These are phyloP conservation scores for Tulasnella sp. DNA, from an alignment of 768 basidiomycete species.

Conservation along the genomic window DNA sequence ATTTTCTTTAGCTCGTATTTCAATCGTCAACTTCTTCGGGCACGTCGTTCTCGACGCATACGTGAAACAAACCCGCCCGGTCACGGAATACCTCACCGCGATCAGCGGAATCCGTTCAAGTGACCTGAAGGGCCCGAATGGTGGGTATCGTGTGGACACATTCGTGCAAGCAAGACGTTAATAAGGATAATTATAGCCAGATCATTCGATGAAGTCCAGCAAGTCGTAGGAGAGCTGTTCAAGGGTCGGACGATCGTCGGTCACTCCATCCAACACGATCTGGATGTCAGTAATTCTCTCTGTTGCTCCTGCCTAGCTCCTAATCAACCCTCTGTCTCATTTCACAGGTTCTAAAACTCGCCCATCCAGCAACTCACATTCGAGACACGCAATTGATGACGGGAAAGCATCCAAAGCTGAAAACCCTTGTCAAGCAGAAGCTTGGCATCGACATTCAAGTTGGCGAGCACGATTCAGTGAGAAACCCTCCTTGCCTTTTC, in stretches of 20 bases:
- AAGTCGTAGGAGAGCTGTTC: conserved; percentile 63
- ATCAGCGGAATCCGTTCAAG: conserved; percentile 72
- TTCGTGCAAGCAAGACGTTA: neutral
- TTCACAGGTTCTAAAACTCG: conserved; percentile 56
- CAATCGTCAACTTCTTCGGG: conserved; percentile 83
- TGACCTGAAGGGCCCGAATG: conserved; percentile 54
- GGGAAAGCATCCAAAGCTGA: conserved; percentile 47
- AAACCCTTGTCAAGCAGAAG: conserved; percentile 72
- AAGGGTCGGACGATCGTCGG: conserved; percentile 77
- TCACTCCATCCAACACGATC: conserved; percentile 86
- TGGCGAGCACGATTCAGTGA: conserved; percentile 86
- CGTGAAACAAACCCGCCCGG: conserved; percentile 76
- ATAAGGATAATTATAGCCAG: conserved; percentile 44
- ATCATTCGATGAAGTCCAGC: conserved; percentile 71
- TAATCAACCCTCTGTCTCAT: conserved; percentile 29
- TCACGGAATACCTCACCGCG: conserved; percentile 88
- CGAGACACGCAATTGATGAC: conserved; percentile 61
- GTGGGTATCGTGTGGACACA: conserved; percentile 32
- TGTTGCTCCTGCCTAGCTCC: conserved; percentile 14
- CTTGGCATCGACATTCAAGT: conserved; percentile 71
- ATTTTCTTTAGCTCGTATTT: conserved; percentile 81
- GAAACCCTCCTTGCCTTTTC: conserved; percentile 28
- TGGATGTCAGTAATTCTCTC: conserved; percentile 47
- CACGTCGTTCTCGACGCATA: conserved; percentile 72
- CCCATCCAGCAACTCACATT: conserved; percentile 55